Percentiles rank a stretch among this genome's conserved stretches.
phyloP scores from a whole-genome alignment of 2,329 filamentous ascomycete species.

The Sphaceloma murrayae region DNA sequence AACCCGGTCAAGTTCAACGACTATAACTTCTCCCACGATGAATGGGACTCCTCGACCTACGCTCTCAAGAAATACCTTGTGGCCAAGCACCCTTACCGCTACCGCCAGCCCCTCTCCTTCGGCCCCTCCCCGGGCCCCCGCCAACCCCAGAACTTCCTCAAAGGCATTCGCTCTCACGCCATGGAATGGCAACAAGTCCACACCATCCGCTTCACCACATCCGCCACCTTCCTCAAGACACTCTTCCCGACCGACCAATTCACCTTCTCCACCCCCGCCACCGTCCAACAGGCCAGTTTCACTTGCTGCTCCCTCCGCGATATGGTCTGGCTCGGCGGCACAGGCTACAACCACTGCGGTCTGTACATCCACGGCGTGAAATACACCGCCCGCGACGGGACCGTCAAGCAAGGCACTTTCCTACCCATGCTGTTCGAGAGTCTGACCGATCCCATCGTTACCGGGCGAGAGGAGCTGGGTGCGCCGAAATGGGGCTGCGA shows the following conservation, averaged over 20 bases:
- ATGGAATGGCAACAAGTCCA: constrained; percentile 26
- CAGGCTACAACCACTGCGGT: constrained; percentile 48
- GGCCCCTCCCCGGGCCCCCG: constrained; percentile 34
- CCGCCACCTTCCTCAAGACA: constrained; percentile 34
- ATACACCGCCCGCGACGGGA: constrained; percentile 43
- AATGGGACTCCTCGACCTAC: constrained; percentile 46
- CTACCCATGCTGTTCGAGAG: constrained; percentile 49
- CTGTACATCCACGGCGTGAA: constrained; percentile 53
- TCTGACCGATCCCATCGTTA: constrained; percentile 48
- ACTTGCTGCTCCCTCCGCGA: constrained; percentile 33
- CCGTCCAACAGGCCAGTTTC: constrained; percentile 33
- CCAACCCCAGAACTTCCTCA: constrained; percentile 22
- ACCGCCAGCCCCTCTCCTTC: constrained; percentile 36
- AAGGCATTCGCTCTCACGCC: constrained; percentile 14
- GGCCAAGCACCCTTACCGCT: constrained; percentile 32
- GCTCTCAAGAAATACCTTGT: constrained; percentile 43
- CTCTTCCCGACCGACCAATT: constrained; percentile 32
- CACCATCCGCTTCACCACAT: constrained; percentile 34
- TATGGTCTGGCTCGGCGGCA: constrained; percentile 51
- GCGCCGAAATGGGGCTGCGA: constrained; percentile 42
- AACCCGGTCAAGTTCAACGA: constrained; percentile 20
- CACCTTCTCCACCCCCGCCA: constrained; percentile 32
- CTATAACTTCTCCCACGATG: constrained; percentile 37
- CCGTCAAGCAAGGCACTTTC: constrained; percentile 41
- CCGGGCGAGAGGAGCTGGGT: constrained; percentile 50